Conservation (phyloP, 164 flowering plant species). For the Magnolia sinica region DNA sequence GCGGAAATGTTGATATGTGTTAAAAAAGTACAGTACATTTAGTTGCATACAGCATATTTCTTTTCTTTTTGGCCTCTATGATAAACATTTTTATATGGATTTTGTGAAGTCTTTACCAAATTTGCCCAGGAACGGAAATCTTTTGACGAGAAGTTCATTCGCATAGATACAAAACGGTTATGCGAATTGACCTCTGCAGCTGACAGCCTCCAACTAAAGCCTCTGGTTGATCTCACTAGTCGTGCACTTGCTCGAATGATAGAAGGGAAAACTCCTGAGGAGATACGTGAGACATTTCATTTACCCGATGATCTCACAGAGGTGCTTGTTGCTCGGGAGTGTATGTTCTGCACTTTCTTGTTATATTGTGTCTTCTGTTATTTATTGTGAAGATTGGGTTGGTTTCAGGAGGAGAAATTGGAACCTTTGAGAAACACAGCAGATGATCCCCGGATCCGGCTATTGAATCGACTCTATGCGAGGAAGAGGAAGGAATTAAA, state of each 20-base stretch:
- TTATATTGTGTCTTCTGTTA: background rate
- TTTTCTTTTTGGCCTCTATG: background rate
- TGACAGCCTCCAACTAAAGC: constrained; percentile 81
- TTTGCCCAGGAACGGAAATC: constrained; percentile 67
- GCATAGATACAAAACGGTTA: constrained; percentile 69
- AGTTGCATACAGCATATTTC: background rate
- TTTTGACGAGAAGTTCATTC: constrained; percentile 79
- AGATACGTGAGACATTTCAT: constrained; percentile 86
- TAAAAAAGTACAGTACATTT: background rate
- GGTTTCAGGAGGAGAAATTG: constrained; percentile 84
- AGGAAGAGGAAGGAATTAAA: constrained; percentile 86
- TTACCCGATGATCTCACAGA: constrained; percentile 97
- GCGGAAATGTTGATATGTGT: background rate
- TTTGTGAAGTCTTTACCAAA: background rate
- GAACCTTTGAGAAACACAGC: constrained; percentile 79
- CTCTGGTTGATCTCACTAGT: constrained; percentile 86
- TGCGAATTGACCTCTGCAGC: constrained; percentile 94
- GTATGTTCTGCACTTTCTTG: background rate
- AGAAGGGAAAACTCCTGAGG: constrained; percentile 92
- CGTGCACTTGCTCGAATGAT: constrained; percentile 93
- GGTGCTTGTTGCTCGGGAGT: constrained; percentile 41
- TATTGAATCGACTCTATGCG: constrained; percentile 83
- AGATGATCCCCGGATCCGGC: constrained; percentile 90
- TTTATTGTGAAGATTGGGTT: constrained; percentile 13
- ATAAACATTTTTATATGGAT: background rate